Conservation (phyloP, 2,329 filamentous ascomycete species). For the Penicillium sp. region DNA sequence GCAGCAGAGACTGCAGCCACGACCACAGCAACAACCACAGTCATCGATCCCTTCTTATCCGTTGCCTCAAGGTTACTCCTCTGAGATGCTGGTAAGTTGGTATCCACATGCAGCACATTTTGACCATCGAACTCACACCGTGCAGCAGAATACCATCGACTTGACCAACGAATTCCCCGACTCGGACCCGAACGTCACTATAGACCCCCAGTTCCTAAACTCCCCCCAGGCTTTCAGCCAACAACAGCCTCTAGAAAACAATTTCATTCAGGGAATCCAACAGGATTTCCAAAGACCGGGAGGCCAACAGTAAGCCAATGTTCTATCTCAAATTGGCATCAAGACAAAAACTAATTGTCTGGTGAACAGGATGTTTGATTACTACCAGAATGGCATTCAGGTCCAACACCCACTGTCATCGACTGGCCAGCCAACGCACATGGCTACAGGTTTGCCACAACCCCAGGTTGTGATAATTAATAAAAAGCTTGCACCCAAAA, state of each 20-base stretch:
- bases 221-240: constrained; percentile 26
- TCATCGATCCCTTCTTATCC: constrained; percentile 28
- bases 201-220: constrained; percentile 44
- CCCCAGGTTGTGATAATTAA: constrained; percentile 13
- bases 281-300: constrained; percentile 29
- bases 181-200: constrained; percentile 30
- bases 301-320: constrained; percentile 29
- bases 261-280: constrained; percentile 31
- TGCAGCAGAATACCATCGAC: constrained; percentile 30
- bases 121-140: constrained; percentile 13
- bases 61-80: constrained; percentile 28
- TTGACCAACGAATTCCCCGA: constrained; percentile 34
- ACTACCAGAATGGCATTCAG: constrained; percentile 31
- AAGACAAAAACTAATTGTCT: not conserved
- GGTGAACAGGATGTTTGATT: constrained; percentile 24
- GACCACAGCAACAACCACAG: constrained; percentile 22
- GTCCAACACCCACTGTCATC: constrained; percentile 22
- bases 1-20: constrained; percentile 15
- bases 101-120: not conserved
- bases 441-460: constrained; percentile 7
- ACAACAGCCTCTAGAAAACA: constrained; percentile 27
- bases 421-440: not conserved
- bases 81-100: constrained; percentile 27
- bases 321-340: not conserved
- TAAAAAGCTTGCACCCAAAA: constrained; percentile 25